Evolutionary conservation across 1,284 basidiomycete genomes (phyloP).

Genomic region (Fomitiporia mediterranea): DNA sequence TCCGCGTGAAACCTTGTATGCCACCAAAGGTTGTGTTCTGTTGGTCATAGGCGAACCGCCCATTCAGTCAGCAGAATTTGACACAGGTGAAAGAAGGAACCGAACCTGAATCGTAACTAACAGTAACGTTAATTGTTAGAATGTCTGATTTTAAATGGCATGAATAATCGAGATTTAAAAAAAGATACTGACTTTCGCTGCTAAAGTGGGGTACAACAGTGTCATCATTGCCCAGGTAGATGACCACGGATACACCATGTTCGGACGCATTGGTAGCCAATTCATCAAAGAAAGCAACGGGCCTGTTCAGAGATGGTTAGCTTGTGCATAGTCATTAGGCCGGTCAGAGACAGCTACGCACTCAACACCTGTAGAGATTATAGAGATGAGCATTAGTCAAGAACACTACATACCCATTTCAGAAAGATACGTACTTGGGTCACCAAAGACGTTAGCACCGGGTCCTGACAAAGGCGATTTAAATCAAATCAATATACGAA

Average conservation of each 20-base stretch:
- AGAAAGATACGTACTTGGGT: conserved; percentile 39
- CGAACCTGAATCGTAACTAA: conserved; percentile 59
- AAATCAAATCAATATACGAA: conserved; percentile 11
- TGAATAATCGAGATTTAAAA: conserved; percentile 1
- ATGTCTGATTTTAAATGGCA: no score
- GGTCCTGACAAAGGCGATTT: background rate
- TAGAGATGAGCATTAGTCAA: background rate
- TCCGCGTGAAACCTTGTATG: conserved; percentile 63
- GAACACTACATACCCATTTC: conserved; percentile 1
- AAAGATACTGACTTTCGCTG: conserved; percentile 52
- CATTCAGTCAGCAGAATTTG: background rate
- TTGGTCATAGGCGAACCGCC: background rate
- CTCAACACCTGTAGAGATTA: conserved; percentile 39
- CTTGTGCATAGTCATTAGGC: background rate
- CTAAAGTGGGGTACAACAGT: conserved; percentile 59
- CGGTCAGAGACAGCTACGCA: conserved; percentile 28
- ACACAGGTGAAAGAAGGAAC: background rate
- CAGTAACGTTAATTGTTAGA: conserved; percentile 4
- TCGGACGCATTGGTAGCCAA: conserved; percentile 57
- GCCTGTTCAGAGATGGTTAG: conserved; percentile 33
- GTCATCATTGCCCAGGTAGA: conserved; percentile 69
- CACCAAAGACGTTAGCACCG: conserved; percentile 30
- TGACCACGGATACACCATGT: conserved; percentile 45
- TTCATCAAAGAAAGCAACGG: conserved; percentile 59
- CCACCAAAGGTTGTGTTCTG: conserved; percentile 74